Evolutionary conservation across 1,284 basidiomycete species (phyloP), one percentile per base, ranked within the genome.

Genomic region (Boletus coffeatus): DNA sequence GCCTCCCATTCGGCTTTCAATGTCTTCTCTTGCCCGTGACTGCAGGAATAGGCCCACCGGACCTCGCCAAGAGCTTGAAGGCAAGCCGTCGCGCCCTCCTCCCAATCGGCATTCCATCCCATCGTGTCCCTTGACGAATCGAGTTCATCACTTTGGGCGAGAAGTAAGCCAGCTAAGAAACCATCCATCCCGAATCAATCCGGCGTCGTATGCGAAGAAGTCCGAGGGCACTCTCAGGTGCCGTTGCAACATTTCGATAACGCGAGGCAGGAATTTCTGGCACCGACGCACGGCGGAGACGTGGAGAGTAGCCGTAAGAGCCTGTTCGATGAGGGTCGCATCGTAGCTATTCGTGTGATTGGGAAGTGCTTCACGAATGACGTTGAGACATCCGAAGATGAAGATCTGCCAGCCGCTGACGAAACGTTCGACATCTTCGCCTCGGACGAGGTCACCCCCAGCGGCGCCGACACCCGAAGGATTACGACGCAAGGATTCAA

Each of bases 131-230:
- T 84, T 62, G 84, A 77, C 14, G 69, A 63, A 29, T 69, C 67
- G 48, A 75, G 64, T 4, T 78, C 75, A 7, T 84, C 81, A 6
- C 79, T 70, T 61, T 76, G 79, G 1, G 88, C 89, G 13, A 91
- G 81, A 25, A 92, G 75, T 66, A 87, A 82, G 2, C 86, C 92
- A 2, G 91, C 90, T 69, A 88, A 93, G 78, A 88, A 94, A 68
- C 84, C 25, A 86, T 11, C 89, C 89, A 68, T 92, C 90, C 25
- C 90, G 84, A 52, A 93, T 86, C 5, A 94, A 80, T 25, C 89
- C 88, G 1, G 91, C 84, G 70, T 95, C 93, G 80, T 88, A 94
- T 67, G 83, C 83, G 71, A 95, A 93, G 67, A 94, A 84, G 36
- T 75, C 74, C 1, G 69, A 75, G 1, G 75, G 62, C 32, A 75